Evolutionary conservation across 768 basidiomycete genomes (phyloP).

Genomic region (Ramaria rubella): DNA sequence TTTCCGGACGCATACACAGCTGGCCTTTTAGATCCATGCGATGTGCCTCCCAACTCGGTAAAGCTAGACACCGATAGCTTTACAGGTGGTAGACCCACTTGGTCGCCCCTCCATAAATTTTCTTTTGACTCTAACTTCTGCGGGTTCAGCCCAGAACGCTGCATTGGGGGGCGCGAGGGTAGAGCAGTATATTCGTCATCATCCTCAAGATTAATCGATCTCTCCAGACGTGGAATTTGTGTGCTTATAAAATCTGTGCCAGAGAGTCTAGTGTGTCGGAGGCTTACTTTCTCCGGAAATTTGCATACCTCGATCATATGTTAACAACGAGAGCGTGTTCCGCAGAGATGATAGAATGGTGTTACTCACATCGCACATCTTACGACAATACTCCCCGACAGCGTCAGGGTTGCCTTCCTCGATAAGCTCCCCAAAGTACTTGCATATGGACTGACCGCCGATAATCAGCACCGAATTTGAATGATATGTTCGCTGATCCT

Average conservation of each 20-base stretch:
- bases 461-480: background rate
- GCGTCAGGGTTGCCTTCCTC: conserved; percentile 39
- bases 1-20: background rate
- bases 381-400: conserved; percentile 51
- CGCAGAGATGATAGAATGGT: background rate
- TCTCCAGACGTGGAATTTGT: conserved; percentile 13
- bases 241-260: conserved; percentile 28
- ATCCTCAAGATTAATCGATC: conserved; percentile 18
- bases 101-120: background rate
- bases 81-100: background rate
- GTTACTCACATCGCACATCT: conserved; percentile 72
- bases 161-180: background rate
- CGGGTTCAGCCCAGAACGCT: background rate
- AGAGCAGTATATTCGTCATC: conserved; percentile 20
- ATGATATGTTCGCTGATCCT: conserved; percentile 19
- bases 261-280: conserved; percentile 45
- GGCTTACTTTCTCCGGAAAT: conserved; percentile 59
- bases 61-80: background rate
- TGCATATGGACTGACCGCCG: conserved; percentile 55
- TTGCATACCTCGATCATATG: conserved; percentile 57
- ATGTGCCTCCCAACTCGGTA: background rate
- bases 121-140: background rate
- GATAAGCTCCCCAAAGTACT: conserved; percentile 71
- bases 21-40: background rate
- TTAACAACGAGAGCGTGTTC: background rate